Percentiles rank a stretch among this genome's conserved stretches.
Evolutionary conservation across 805 yeast genomes (phyloP).

Genomic region (Lipomyces kockii): DNA sequence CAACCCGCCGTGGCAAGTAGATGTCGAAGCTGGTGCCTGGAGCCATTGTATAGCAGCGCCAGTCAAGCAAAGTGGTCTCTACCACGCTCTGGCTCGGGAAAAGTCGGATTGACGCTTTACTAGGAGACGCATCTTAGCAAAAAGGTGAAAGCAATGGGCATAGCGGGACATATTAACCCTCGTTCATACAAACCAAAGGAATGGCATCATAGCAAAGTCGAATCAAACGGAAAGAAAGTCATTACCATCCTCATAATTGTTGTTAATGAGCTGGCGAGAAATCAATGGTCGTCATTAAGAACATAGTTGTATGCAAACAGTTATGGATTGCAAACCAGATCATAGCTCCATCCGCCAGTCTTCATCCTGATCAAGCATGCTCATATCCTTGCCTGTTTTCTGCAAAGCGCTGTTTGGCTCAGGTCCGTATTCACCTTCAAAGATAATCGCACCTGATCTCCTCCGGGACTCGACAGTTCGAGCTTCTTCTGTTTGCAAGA

Average conservation of each 20-base stretch:
- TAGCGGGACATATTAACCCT: neutral
- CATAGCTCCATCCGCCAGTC: slow-evolving; percentile 39
- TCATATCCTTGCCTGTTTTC: slow-evolving; percentile 15
- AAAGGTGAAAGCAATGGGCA: neutral
- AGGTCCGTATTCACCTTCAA: slow-evolving; percentile 96
- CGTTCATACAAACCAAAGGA: neutral
- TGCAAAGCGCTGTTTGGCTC: slow-evolving; percentile 50
- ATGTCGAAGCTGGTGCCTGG: neutral
- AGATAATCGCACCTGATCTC: slow-evolving; percentile 90
- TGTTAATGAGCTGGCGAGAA: neutral
- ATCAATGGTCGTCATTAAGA: neutral
- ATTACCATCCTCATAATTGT: neutral
- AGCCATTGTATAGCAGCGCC: neutral
- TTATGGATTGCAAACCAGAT: neutral
- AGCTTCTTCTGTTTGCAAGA: slow-evolving; percentile 75
- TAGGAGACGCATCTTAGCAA: neutral
- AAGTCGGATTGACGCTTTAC: neutral
- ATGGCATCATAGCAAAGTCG: neutral
- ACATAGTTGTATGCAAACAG: neutral
- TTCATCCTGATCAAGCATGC: slow-evolving; percentile 35
- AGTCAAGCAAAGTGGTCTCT: neutral
- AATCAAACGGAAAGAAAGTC: slow-evolving; percentile 1
- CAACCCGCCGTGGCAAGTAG: neutral
- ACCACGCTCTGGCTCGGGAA: neutral
- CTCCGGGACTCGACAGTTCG: slow-evolving; percentile 76